Conservation (phyloP, 192 early-diverging fungal genomes). For the Coemansia sp. region DNA sequence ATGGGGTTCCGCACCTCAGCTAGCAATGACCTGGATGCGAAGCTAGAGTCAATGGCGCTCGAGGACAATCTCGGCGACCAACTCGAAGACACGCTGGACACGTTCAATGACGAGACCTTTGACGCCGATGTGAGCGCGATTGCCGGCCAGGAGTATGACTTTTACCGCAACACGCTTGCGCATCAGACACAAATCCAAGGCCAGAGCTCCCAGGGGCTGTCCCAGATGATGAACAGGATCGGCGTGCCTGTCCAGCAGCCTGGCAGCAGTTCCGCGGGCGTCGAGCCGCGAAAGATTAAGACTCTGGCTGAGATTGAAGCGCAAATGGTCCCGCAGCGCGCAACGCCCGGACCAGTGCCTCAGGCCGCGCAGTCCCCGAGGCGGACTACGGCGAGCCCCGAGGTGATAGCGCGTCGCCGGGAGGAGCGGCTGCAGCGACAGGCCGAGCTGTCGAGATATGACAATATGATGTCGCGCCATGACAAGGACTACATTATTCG, state of each 20-base stretch:
- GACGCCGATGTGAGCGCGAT: constrained; percentile 52
- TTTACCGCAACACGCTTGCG: constrained; percentile 57
- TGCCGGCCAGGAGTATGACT: constrained; percentile 64
- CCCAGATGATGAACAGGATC: constrained; percentile 20
- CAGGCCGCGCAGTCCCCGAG: background rate
- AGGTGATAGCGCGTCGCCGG: constrained; percentile 28
- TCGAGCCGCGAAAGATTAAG: constrained; percentile 49
- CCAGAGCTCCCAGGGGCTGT: constrained; percentile 4
- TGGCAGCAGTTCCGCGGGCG: background rate
- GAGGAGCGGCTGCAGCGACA: constrained; percentile 34
- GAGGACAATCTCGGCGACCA: constrained; percentile 59
- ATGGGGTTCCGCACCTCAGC: background rate
- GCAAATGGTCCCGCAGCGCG: constrained; percentile 36
- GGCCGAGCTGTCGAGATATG: constrained; percentile 69
- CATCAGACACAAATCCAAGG: constrained; percentile 8
- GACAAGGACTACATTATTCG: constrained; percentile 95
- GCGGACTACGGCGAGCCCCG: constrained; percentile 15
- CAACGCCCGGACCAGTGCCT: constrained; percentile 6
- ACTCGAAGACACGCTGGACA: constrained; percentile 67
- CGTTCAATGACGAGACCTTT: constrained; percentile 77
- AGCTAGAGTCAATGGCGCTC: constrained; percentile 57
- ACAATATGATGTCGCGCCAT: constrained; percentile 87
- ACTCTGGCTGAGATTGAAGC: constrained; percentile 76
- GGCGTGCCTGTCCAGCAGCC: constrained; percentile 11
- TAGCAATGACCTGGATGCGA: constrained; percentile 59